phyloP scores from a whole-genome alignment of 345 rosid species.

The Tarenaya hassleriana region DNA sequence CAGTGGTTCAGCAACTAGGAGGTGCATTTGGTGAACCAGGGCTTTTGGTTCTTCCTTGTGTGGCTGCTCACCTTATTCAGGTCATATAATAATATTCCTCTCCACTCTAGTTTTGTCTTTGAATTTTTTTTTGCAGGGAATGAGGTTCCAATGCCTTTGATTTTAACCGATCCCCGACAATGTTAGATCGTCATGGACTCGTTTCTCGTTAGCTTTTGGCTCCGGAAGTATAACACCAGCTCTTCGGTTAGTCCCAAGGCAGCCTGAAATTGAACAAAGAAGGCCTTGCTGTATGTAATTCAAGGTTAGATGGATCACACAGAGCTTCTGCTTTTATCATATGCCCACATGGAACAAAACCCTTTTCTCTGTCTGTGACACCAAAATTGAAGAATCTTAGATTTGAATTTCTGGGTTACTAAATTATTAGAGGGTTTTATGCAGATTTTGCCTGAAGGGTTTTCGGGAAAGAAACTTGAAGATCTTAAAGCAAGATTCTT shows the following conservation, averaged over 20 bases:
- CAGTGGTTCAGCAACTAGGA: constrained; percentile 79
- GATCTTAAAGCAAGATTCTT: no score
- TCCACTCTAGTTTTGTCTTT: not conserved
- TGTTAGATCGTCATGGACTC: constrained; percentile 32
- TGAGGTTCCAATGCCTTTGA: not conserved
- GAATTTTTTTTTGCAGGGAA: not conserved
- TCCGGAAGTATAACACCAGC: not conserved
- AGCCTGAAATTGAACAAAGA: constrained; percentile 14
- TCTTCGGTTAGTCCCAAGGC: constrained; percentile 18
- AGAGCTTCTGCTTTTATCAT: no score
- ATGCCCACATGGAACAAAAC: no score
- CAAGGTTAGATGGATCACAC: no score
- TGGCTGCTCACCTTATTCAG: constrained; percentile 83
- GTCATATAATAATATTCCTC: constrained; percentile 25
- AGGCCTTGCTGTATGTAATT: not conserved
- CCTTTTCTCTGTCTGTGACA: no score
- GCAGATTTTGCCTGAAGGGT: no score
- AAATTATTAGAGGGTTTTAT: no score
- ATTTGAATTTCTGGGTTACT: no score
- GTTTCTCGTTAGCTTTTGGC: constrained; percentile 26
- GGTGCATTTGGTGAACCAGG: constrained; percentile 90
- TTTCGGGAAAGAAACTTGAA: no score
- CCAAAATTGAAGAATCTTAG: no score
- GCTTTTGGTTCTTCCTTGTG: constrained; percentile 85
- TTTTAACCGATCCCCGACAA: not conserved